Conservation (phyloP, 2,329 filamentous ascomycete genomes). For the Hymenoscyphus infarciens region DNA sequence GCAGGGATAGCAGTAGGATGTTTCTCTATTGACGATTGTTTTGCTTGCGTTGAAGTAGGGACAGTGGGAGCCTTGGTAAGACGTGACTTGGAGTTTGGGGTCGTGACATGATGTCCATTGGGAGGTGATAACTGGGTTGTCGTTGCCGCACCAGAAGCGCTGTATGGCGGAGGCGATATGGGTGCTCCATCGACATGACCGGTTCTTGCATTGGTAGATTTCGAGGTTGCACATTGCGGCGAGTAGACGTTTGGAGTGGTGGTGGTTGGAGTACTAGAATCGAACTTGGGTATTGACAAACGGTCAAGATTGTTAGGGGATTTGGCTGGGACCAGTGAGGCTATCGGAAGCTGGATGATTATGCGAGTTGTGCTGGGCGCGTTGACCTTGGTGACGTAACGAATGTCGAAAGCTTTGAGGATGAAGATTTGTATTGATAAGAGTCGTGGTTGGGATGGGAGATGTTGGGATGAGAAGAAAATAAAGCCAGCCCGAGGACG, state of each 20-base stretch:
- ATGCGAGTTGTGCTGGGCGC: neutral
- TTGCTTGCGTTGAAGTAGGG: neutral
- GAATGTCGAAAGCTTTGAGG: neutral
- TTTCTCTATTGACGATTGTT: neutral
- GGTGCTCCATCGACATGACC: neutral
- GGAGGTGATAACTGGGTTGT: neutral
- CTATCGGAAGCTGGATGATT: too few species aligned
- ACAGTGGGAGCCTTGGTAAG: neutral
- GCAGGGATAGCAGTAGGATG: neutral
- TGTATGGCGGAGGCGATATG: neutral
- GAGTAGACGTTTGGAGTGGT: too few species aligned
- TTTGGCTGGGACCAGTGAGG: too few species aligned
- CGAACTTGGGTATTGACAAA: neutral
- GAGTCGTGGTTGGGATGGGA: neutral
- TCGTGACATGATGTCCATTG: neutral
- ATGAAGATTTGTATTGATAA: neutral
- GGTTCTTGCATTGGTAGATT: slow-evolving; percentile 1
- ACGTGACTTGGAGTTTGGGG: neutral
- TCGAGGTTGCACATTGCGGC: neutral
- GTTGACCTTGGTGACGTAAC: neutral
- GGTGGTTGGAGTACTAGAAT: neutral
- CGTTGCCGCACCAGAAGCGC: neutral
- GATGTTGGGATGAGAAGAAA: neutral
- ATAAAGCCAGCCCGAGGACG: neutral
- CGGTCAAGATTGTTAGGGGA: neutral